Percentiles rank a stretch among this genome's conserved stretches.
These are phyloP conservation scores for Lactarius quietus DNA, from an alignment of 768 basidiomycete genomes.

Conservation along the genomic window DNA sequence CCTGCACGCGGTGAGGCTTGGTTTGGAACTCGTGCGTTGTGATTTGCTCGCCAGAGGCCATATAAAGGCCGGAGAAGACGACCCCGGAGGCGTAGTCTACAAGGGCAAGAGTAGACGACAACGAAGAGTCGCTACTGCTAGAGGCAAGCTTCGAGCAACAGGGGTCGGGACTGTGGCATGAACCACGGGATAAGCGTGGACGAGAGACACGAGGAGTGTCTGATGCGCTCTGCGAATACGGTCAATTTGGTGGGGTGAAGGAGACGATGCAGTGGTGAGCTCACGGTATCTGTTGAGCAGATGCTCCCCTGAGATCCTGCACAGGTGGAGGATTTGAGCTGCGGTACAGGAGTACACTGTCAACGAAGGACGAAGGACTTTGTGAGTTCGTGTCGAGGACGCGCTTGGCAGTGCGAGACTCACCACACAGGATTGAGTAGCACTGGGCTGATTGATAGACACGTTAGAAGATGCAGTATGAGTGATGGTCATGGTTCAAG, in stretches of 20 bases:
- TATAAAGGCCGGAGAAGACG: neutral
- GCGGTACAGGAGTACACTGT: neutral
- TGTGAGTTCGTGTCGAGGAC: neutral
- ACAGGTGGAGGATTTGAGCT: neutral
- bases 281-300: neutral
- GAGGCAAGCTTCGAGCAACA: neutral
- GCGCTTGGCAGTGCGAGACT: neutral
- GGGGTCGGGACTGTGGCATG: neutral
- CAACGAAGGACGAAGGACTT: no score
- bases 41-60: slow-evolving; percentile 6
- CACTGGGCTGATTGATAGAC: neutral
- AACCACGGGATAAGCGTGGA: neutral
- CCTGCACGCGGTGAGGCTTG: neutral
- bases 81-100: slow-evolving; percentile 15
- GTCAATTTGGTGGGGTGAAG: neutral
- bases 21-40: neutral
- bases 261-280: neutral
- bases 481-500: neutral
- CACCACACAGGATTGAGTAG: neutral
- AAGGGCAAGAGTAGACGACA: neutral
- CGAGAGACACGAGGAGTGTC: neutral
- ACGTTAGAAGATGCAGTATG: neutral
- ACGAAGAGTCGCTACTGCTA: neutral
- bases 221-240: neutral
- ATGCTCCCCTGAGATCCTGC: neutral